Base-by-base conservation (phyloP, 2,329 filamentous ascomycete genomes). In the Aspergillus neoniger region DNA sequence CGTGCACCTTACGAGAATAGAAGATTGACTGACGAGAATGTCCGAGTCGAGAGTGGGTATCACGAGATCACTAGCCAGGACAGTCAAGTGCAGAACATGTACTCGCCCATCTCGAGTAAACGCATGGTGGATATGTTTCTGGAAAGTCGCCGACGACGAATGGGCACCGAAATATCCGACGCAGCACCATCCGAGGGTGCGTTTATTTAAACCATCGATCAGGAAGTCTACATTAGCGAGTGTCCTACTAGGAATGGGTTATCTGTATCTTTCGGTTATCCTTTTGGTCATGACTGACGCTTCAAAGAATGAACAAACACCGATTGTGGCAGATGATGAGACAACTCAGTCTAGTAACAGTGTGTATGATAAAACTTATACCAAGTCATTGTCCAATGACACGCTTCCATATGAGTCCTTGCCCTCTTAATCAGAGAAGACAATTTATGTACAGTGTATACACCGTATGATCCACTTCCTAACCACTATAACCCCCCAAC, bases 61-160 rank as follows among this genome's bases (percentile, higher is more conserved):
- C 54, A 62, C 12, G 62, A 64, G 3, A 52, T 58, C 38, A 63
- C 63, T 51, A 65, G 65, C 7, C 55, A 63, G 19, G 66, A 70
- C 41, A 61, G 60, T 15, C 63, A 67, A 12, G 30, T 67, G 5
- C 66, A 71, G 50, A 69, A 65, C 17, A 47, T 63, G 32, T 67
- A 68, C 43, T 66, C 68, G 3, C 67, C 68, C 1, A 69, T 75
- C 9, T 73, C 72, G 28, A 74, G 71, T 61, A 76, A 77, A 55
- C 68, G 62, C 19, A 76, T 77, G 75, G 74, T 77, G 48, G 75
- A 77, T 38, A 58, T 70, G 52, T 77, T 77, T 60, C 60, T 77
- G 64, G 65, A 70, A 41, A 75, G 72, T 59, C 71, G 74, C 38
- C 74, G 72, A 4, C 68, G 56, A 32, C 68, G 65, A 50, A 68